Evolutionary conservation across 2,329 filamentous ascomycete species (phyloP).

Genomic region (Colletotrichum brevisporum): DNA sequence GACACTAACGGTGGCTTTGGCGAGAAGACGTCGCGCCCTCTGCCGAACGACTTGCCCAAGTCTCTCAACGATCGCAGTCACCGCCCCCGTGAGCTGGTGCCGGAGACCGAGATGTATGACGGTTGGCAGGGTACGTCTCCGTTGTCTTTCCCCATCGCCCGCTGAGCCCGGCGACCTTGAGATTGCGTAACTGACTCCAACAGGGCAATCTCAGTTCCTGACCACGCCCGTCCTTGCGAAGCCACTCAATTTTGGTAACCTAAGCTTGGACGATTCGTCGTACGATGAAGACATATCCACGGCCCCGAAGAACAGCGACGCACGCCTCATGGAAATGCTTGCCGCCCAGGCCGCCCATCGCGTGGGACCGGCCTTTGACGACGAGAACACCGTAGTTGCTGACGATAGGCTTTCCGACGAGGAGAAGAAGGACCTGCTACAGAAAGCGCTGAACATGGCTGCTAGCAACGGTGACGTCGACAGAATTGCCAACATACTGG

Average conservation of each 20-base stretch:
- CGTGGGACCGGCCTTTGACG: slow-evolving; percentile 78
- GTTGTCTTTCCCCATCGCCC: slow-evolving; percentile 4
- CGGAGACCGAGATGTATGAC: slow-evolving; percentile 97
- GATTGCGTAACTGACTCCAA: slow-evolving; percentile 19
- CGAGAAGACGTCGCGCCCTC: slow-evolving; percentile 61
- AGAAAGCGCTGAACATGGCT: slow-evolving; percentile 93
- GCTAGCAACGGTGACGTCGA: slow-evolving; percentile 95
- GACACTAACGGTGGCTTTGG: slow-evolving; percentile 60
- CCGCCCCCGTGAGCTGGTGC: slow-evolving; percentile 75
- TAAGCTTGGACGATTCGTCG: slow-evolving; percentile 83
- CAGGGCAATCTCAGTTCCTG: slow-evolving; percentile 96
- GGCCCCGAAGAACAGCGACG: slow-evolving; percentile 80
- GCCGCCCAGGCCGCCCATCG: slow-evolving; percentile 92
- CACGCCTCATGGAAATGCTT: slow-evolving; percentile 93
- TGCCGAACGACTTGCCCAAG: slow-evolving; percentile 89
- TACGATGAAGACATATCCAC: slow-evolving; percentile 75
- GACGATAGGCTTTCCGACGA: slow-evolving; percentile 80
- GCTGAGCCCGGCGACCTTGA: background rate
- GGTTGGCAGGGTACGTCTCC: slow-evolving; percentile 88
- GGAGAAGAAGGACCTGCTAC: slow-evolving; percentile 85
- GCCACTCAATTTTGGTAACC: slow-evolving; percentile 84
- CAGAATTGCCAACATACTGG: slow-evolving; percentile 81
- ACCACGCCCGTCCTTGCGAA: slow-evolving; percentile 88
- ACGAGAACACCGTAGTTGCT: slow-evolving; percentile 83
- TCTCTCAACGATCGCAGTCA: slow-evolving; percentile 90